Conservation (phyloP, 1,139 yeast genomes). For the Diutina ranongensis region DNA sequence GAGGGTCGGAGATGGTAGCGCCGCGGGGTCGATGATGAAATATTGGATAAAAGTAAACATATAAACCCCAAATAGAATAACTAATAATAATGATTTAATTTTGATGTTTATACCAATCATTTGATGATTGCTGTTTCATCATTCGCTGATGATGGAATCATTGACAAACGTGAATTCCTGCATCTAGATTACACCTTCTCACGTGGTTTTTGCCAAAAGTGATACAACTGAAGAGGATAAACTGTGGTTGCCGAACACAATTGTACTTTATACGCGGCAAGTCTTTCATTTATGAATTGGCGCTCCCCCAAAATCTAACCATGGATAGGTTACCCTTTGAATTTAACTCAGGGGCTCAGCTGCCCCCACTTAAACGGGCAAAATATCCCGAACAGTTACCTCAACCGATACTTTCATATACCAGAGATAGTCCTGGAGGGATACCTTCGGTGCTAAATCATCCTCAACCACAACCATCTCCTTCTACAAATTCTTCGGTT, state of each 20-base stretch:
- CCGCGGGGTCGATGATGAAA: no score
- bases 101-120: no score
- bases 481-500: background rate
- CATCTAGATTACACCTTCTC: background rate
- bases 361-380: conserved; percentile 3
- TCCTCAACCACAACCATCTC: background rate
- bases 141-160: no score
- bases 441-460: background rate
- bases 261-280: background rate
- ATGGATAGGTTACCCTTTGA: conserved; percentile 6
- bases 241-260: background rate
- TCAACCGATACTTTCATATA: conserved; percentile 1
- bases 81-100: no score
- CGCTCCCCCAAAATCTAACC: background rate
- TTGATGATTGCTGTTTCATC: no score
- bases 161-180: no score
- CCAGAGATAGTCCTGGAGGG: background rate
- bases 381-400: background rate
- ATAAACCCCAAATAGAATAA: no score
- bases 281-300: background rate
- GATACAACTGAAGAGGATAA: background rate
- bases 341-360: background rate
- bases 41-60: no score
- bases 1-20: no score
- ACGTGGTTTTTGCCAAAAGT: background rate